These are phyloP conservation scores for Cordyceps javanica DNA, from an alignment of 2,329 filamentous ascomycete genomes.

Conservation along the genomic window DNA sequence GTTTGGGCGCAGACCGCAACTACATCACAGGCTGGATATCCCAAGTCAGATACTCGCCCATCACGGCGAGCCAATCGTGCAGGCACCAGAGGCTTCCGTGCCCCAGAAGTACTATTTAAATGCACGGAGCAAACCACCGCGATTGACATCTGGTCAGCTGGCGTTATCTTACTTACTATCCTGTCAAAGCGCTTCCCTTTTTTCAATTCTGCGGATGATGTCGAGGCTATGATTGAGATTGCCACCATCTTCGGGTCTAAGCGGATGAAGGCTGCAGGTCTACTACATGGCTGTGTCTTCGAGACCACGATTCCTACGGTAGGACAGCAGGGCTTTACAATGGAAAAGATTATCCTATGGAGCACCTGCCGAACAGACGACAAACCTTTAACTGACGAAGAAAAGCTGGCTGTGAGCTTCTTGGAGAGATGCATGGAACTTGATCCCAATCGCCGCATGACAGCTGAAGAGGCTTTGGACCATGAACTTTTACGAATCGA, in stretches of 20 bases:
- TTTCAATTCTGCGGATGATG: slow-evolving; percentile 97
- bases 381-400: slow-evolving; percentile 54
- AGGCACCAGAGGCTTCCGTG: slow-evolving; percentile 90
- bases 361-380: slow-evolving; percentile 70
- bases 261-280: slow-evolving; percentile 75
- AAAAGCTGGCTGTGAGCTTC: slow-evolving; percentile 68
- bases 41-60: slow-evolving; percentile 81
- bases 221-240: slow-evolving; percentile 96
- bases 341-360: slow-evolving; percentile 95
- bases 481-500: slow-evolving; percentile 59
- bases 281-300: slow-evolving; percentile 84
- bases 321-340: slow-evolving; percentile 73
- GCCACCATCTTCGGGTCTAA: slow-evolving; percentile 85
- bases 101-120: slow-evolving; percentile 93
- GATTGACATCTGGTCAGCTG: slow-evolving; percentile 95
- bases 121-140: slow-evolving; percentile 91
- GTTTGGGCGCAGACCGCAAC: slow-evolving; percentile 46
- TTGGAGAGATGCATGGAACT: slow-evolving; percentile 67
- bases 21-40: slow-evolving; percentile 61
- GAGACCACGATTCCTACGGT: slow-evolving; percentile 92
- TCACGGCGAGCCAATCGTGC: slow-evolving; percentile 89
- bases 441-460: slow-evolving; percentile 67
- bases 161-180: slow-evolving; percentile 95
- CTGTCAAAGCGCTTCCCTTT: slow-evolving; percentile 91
- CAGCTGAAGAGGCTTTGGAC: slow-evolving; percentile 64